Evolutionary conservation across 1,284 basidiomycete species (phyloP).

Genomic region (Melampsora americana): DNA sequence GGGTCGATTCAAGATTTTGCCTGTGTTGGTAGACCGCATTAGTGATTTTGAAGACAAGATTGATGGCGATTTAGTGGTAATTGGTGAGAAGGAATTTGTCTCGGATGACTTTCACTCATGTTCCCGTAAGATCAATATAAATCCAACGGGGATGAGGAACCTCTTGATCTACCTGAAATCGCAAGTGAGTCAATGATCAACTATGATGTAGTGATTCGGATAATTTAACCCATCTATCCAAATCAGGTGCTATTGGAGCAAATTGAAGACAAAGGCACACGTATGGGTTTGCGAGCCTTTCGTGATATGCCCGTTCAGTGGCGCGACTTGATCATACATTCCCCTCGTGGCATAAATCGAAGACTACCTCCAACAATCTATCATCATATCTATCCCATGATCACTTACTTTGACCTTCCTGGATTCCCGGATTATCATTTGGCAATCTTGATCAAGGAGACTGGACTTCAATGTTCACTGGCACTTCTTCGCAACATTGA

Average conservation of each 20-base stretch:
- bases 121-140: slow-evolving; percentile 21
- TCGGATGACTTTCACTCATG: not conserved
- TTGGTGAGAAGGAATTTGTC: not conserved
- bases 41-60: slow-evolving; percentile 4
- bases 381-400: slow-evolving; percentile 21
- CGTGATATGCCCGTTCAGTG: slow-evolving; percentile 25
- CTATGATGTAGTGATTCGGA: no score
- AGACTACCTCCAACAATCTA: not conserved
- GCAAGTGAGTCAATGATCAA: slow-evolving; percentile 16
- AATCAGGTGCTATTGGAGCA: slow-evolving; percentile 32
- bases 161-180: slow-evolving; percentile 31
- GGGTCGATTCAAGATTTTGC: slow-evolving; percentile 26
- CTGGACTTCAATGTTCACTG: slow-evolving; percentile 24
- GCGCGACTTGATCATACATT: slow-evolving; percentile 1
- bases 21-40: slow-evolving; percentile 1
- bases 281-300: slow-evolving; percentile 20
- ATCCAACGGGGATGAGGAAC: slow-evolving; percentile 26
- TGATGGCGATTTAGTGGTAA: not conserved
- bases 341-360: not conserved
- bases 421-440: slow-evolving; percentile 34
- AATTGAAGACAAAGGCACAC: slow-evolving; percentile 27
- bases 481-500: not conserved
- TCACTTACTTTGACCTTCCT: slow-evolving; percentile 20
- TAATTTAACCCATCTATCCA: not conserved
- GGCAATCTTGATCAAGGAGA: slow-evolving; percentile 25